Evolutionary conservation across 2,329 filamentous ascomycete genomes (phyloP).

Genomic region (Exophiala alcalophila): DNA sequence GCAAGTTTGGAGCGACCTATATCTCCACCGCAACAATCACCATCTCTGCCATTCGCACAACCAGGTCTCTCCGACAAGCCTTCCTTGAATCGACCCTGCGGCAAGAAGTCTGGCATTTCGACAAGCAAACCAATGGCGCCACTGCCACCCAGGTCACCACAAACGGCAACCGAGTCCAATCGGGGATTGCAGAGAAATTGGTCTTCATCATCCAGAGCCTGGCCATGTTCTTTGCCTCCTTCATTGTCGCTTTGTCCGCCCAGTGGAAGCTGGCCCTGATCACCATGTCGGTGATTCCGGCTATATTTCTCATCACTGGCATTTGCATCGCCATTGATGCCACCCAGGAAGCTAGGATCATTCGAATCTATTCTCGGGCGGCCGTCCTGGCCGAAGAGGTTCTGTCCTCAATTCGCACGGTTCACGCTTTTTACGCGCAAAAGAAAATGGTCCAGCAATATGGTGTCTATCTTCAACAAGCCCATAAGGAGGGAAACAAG

Average conservation of each 20-base stretch:
- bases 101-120: constrained; percentile 36
- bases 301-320: constrained; percentile 36
- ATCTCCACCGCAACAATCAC: constrained; percentile 33
- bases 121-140: constrained; percentile 32
- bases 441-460: constrained; percentile 45
- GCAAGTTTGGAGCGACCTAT: constrained; percentile 36
- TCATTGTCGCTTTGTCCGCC: constrained; percentile 40
- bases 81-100: constrained; percentile 34
- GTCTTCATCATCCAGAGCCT: constrained; percentile 35
- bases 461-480: constrained; percentile 42
- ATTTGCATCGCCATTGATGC: constrained; percentile 31
- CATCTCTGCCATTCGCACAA: constrained; percentile 30
- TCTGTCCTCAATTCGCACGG: constrained; percentile 49
- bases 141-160: constrained; percentile 34
- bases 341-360: constrained; percentile 24
- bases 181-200: constrained; percentile 43
- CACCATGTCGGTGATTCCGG: constrained; percentile 48
- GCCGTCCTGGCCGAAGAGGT: constrained; percentile 51
- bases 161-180: constrained; percentile 38
- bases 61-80: constrained; percentile 25
- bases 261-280: constrained; percentile 48
- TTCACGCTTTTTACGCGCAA: constrained; percentile 50
- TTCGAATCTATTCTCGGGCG: constrained; percentile 44
- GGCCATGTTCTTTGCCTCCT: constrained; percentile 41
- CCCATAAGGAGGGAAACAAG: constrained; percentile 45